Conservation (phyloP, 139 green algal genomes). For the Chlorella sp. region DNA sequence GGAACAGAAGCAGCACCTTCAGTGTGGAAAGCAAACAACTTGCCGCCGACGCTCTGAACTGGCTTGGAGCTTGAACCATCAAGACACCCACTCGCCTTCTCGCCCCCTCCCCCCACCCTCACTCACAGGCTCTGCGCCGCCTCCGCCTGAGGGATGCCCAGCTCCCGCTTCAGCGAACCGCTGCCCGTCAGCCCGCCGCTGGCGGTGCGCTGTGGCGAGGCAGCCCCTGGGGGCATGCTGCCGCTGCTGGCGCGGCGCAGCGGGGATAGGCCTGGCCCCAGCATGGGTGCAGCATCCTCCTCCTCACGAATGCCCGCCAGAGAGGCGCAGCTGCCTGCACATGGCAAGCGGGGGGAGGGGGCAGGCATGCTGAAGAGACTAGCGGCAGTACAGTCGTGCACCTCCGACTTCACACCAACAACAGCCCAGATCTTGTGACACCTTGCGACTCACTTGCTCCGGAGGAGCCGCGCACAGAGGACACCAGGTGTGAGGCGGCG, state of each 20-base stretch:
- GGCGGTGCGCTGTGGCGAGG: background rate
- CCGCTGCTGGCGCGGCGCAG: conserved; percentile 1
- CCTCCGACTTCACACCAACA: too few relatives aligned
- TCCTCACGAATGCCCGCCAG: background rate
- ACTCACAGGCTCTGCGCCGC: conserved; percentile 12
- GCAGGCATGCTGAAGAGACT: too few relatives aligned
- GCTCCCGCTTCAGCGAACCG: conserved; percentile 16
- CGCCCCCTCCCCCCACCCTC: too few relatives aligned
- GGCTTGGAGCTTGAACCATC: too few relatives aligned
- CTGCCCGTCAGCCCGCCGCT: background rate
- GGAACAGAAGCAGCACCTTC: too few relatives aligned
- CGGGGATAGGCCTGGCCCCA: background rate
- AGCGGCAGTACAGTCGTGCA: too few relatives aligned
- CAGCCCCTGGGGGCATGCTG: background rate
- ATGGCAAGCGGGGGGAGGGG: background rate
- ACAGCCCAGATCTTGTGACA: too few relatives aligned
- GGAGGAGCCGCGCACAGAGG: background rate
- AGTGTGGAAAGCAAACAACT: too few relatives aligned
- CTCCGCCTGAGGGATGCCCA: conserved; percentile 18
- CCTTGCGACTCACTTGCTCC: background rate
- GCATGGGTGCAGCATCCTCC: background rate
- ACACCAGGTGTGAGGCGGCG: conserved; percentile 11
- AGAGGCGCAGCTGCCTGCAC: background rate
- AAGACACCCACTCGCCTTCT: too few relatives aligned
- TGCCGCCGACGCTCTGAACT: too few relatives aligned